Base-by-base conservation (phyloP, 2,329 filamentous ascomycete species). In the Clathrospora elynae region DNA sequence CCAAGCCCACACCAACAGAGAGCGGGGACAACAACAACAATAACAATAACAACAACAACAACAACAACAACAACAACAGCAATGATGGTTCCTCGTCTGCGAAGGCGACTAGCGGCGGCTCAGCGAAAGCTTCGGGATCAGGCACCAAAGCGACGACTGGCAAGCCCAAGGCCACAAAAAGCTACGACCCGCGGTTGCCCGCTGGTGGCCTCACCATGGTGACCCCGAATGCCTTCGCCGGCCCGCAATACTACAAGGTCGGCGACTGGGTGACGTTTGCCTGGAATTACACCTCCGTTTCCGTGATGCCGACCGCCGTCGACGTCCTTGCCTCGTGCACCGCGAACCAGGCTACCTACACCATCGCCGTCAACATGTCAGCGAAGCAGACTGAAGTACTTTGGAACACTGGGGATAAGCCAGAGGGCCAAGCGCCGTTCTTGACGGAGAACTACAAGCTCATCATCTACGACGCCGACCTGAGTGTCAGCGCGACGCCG, bases 251-350 rank as follows among this genome's bases (percentile, higher is more conserved):
- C 70, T 85, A 83, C 75, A 86, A 84, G 66, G 79, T 86, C 53
- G 80, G 80, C 12, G 75, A 85, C 30, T 75, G 73, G 46, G 71
- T 85, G 19, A 85, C 83, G 0, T 84, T 86, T 54, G 78, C 74
- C 13, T 87, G 84, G 83, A 86, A 87, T 68, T 86, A 85, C 68
- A 87, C 84, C 10, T 83, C 80, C 8, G 71, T 86, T 16, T 76
- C 73, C 13, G 73, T 79, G 12, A 81, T 79, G 0, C 84, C 84
- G 0, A 73, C 75, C 1, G 76, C 75, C 29, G 72, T 87, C 55
- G 81, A 86, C 54, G 75, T 86, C 24, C 68, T 85, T 29, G 83
- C 84, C 2, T 78, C 77, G 8, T 85, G 83, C 73, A 75, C 75
- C 23, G 65, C 73, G 46, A 85, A 85, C 68, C 71, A 75, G 43